Percentiles rank a stretch among this genome's conserved stretches.
These are phyloP conservation scores for Aegilops bicornis DNA, from an alignment of 176 grass and related monocot genomes.

Conservation along the genomic window DNA sequence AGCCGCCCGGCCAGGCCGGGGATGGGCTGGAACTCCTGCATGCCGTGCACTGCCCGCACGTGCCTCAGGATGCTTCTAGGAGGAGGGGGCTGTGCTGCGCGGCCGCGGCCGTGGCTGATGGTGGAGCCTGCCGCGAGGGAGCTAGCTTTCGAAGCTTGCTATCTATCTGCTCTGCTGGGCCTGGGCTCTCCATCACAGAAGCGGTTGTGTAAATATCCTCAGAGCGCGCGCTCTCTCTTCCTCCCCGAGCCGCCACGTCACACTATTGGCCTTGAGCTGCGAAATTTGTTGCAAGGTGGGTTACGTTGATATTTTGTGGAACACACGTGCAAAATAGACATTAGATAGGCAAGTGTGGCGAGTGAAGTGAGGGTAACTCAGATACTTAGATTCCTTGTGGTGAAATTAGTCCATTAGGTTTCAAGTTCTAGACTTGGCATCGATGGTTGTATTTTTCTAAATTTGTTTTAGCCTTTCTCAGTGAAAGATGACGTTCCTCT, in stretches of 20 bases:
- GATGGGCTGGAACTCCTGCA: constrained; percentile 50
- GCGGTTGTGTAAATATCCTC: neutral
- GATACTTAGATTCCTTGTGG: too few relatives aligned
- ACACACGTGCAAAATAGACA: too few relatives aligned
- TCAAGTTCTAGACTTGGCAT: too few relatives aligned
- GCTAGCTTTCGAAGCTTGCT: neutral
- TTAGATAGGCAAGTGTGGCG: too few relatives aligned
- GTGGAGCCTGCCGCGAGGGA: neutral
- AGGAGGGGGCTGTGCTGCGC: neutral
- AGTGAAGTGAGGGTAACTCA: too few relatives aligned
- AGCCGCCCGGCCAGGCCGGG: constrained; percentile 17
- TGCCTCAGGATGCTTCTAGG: constrained; percentile 23
- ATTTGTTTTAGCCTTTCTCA: too few relatives aligned
- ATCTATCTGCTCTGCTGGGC: neutral
- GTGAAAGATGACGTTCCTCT: too few relatives aligned
- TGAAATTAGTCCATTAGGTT: too few relatives aligned
- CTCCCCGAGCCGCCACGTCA: neutral
- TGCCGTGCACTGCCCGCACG: neutral
- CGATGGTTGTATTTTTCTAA: too few relatives aligned
- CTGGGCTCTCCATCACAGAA: neutral
- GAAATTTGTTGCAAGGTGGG: too few relatives aligned
- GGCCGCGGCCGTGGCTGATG: neutral
- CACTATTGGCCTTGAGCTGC: neutral
- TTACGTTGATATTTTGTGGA: too few relatives aligned
- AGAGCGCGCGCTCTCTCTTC: neutral